Evolutionary conservation across 139 green algal species (phyloP), one percentile per base, ranked within the genome.

Genomic region (Microglena sp.): DNA sequence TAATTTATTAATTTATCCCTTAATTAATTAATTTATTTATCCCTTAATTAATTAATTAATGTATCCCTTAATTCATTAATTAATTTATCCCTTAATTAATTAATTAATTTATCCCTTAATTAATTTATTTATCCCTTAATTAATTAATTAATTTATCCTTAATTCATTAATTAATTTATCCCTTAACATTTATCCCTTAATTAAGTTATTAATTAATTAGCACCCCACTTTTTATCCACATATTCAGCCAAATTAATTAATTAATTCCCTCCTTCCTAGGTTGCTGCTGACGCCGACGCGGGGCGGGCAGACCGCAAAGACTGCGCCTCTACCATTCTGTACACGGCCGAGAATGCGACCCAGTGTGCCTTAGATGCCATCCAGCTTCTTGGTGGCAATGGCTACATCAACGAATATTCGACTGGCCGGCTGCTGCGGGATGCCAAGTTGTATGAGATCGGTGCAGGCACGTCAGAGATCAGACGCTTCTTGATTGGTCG

Each of bases 401-500:
- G 91, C 7, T 97, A 97, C 75, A 86, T 90, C 53, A 93, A 93
- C 50, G 91, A 97, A 57, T 96, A 94, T 53, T 81, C 89, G 1
- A 95, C 90, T 0, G 91, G 88, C 0, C 76, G 91, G 6, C 45
- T 95, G 29, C 79, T 97, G 72, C 82, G 91, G 0, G 91, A 97
- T 54, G 90, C 91, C 24, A 97, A 97, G 80, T 78, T 97, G 56
- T 97, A 97, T 67, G 92, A 97, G 71, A 97, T 97, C 34, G 91
- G 91, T 0, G 91, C 91, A 5, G 90, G 90, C 6, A 80, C 74
- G 0, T 69, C 54, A 29, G 74, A 96, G 74, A 96, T 96, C 44
- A 70, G 91, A 3, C 76, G 91, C 24, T 85, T 92, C 64, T 71
- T 97, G 0, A 97, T 97, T 54, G 91, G 87, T 1, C 64, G 91